phyloP scores from a whole-genome alignment of 306 rosid species.

The Dalbergia cultrata region DNA sequence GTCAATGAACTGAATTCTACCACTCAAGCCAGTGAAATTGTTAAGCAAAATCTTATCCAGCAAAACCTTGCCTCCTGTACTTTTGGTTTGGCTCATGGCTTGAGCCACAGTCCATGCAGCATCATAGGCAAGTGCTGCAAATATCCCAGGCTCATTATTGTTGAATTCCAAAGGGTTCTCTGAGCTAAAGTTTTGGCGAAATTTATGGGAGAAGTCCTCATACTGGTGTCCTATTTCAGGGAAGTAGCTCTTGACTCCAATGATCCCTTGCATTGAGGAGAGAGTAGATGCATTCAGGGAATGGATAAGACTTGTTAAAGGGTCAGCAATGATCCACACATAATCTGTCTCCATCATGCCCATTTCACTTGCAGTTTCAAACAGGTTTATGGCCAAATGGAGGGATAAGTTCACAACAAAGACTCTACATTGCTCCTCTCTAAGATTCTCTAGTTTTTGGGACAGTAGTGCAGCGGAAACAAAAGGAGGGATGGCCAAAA shows the following conservation, averaged over 20 bases:
- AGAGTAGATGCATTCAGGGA: conserved; percentile 57
- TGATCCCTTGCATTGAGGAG: conserved; percentile 60
- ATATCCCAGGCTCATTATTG: conserved; percentile 54
- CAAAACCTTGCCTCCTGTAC: conserved; percentile 25
- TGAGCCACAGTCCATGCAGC: conserved; percentile 51
- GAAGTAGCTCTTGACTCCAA: conserved; percentile 58
- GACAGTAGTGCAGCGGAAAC: conserved; percentile 52
- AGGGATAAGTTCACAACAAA: conserved; percentile 56
- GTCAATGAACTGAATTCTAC: conserved; percentile 40
- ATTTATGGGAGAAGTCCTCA: conserved; percentile 38
- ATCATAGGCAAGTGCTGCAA: conserved; percentile 62
- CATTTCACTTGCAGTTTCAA: conserved; percentile 52
- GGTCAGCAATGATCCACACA: conserved; percentile 67
- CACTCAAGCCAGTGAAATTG: conserved; percentile 49
- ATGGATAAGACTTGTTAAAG: conserved; percentile 57
- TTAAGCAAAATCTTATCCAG: conserved; percentile 44
- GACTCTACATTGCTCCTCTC: conserved; percentile 46
- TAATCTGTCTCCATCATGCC: conserved; percentile 60
- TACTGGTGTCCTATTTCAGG: conserved; percentile 20
- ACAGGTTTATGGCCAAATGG: conserved; percentile 48
- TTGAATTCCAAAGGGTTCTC: conserved; percentile 51
- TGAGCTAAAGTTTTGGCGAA: conserved; percentile 42
- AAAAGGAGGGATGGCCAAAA: conserved; percentile 52
- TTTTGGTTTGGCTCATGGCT: conserved; percentile 45
- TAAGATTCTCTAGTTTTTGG: conserved; percentile 53